Evolutionary conservation across 345 rosid species (phyloP), one percentile per base, ranked within the genome.

Genomic region (Sonneratia caseolaris): DNA sequence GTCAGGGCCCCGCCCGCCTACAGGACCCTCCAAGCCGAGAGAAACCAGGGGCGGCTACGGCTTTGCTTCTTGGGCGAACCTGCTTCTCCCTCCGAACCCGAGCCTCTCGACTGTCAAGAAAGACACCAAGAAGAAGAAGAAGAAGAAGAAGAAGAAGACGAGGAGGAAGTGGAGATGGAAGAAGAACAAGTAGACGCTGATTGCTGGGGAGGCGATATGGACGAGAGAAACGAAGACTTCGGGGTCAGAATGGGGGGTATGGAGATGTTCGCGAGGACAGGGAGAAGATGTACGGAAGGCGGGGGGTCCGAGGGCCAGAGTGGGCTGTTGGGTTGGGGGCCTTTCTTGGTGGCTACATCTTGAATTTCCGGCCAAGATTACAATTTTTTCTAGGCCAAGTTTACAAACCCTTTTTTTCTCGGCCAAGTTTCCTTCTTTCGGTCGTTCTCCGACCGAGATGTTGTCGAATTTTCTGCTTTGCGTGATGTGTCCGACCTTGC

Each of bases 41-140:
- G 98, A 75, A 84, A 81, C 85, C 71, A 87, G 42, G 98, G 98
- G 78, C 91, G 96, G 77, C 93, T 94, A 27, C 71, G 87, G 21
- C 83, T 94, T 0, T 45, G 73, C 51, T 57, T 88, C 62, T 81
- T 82, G 77, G 76, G 75, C 75, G 75, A 73, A 27, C 36, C 37
- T 18, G 19, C 37, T 37, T 22, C 15, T 5, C 7, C 36, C 36
- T 8, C 71, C 40, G 79, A 76, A 37, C 38, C 66, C 66, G 66
- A 74, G 51, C 49, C 48, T 66, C 65, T 32, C 55, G 66, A 64
- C 7, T 79, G 71, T 13, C 74, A 80, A 37, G 75, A 71, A 3
- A 76, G 74, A 61, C 69, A 66, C 22, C 62, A 32, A 10, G 45
- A 56, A 0, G 72, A 43, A 1, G 72, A 68, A 3, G 72, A 14